Conservation (phyloP, 495 filamentous ascomycete species). For the Hyaloscypha variabilis region DNA sequence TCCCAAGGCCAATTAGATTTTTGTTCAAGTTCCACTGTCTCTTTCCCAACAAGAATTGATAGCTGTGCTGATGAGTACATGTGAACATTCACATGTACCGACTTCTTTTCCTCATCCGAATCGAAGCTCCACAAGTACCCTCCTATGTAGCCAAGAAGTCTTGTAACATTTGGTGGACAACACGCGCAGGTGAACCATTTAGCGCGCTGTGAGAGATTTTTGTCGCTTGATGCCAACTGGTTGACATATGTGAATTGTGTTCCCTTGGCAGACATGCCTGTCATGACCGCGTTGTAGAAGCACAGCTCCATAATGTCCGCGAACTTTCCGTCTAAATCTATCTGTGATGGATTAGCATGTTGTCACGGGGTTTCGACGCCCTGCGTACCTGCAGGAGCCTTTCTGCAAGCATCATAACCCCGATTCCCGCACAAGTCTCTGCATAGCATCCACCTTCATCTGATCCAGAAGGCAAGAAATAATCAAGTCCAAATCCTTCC, state of each 20-base stretch:
- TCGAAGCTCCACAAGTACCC: slow-evolving; percentile 55
- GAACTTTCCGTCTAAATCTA: slow-evolving; percentile 54
- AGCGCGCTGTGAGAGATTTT: slow-evolving; percentile 44
- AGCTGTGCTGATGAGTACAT: slow-evolving; percentile 53
- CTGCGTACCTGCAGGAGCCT: slow-evolving; percentile 47
- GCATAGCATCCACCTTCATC: slow-evolving; percentile 65
- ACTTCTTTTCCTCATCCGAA: slow-evolving; percentile 28
- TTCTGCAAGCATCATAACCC: slow-evolving; percentile 62
- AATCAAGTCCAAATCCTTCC: slow-evolving; percentile 64
- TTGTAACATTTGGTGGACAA: slow-evolving; percentile 59
- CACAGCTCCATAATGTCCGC: slow-evolving; percentile 62
- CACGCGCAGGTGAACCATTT: slow-evolving; percentile 61
- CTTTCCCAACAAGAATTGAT: slow-evolving; percentile 38
- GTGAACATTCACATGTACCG: slow-evolving; percentile 49
- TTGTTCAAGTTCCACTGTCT: slow-evolving; percentile 45
- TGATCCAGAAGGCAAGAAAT: slow-evolving; percentile 57
- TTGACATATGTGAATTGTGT: slow-evolving; percentile 59
- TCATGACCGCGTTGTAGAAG: slow-evolving; percentile 62
- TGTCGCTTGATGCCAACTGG: slow-evolving; percentile 54
- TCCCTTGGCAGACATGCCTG: slow-evolving; percentile 51
- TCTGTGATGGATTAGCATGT: slow-evolving; percentile 28
- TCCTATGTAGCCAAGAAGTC: slow-evolving; percentile 53
- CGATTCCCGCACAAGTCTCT: slow-evolving; percentile 63
- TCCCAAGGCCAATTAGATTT: slow-evolving; percentile 58
- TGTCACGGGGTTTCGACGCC: neutral